phyloP scores from a whole-genome alignment of 1,284 basidiomycete species.

The Boletus semigastroideus region DNA sequence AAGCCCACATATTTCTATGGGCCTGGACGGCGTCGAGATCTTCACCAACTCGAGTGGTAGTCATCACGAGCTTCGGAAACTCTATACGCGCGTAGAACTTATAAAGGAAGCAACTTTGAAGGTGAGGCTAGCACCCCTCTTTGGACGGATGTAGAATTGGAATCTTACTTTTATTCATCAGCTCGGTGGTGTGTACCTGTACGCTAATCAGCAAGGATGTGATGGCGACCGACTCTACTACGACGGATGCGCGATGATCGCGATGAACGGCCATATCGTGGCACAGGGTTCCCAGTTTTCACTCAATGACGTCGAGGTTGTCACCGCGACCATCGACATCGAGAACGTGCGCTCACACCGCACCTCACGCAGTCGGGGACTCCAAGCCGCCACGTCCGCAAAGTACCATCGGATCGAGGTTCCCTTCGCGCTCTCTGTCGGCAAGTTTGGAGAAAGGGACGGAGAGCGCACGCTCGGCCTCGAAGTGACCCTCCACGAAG shows the following conservation, averaged over 20 bases:
- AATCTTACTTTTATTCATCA: slow-evolving; percentile 31
- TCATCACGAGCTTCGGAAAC: slow-evolving; percentile 96
- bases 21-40: slow-evolving; percentile 96
- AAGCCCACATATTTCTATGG: slow-evolving; percentile 93
- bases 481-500: slow-evolving; percentile 48
- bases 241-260: slow-evolving; percentile 96
- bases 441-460: slow-evolving; percentile 57
- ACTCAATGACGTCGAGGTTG: slow-evolving; percentile 92
- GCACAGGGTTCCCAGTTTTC: slow-evolving; percentile 98
- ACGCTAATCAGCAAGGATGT: slow-evolving; percentile 98
- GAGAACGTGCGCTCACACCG: slow-evolving; percentile 92
- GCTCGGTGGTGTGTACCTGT: slow-evolving; percentile 96
- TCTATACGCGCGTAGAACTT: slow-evolving; percentile 88
- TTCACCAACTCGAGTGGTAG: slow-evolving; percentile 98
- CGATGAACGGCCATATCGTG: slow-evolving; percentile 88
- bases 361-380: slow-evolving; percentile 76
- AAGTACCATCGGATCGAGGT: slow-evolving; percentile 79
- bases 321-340: slow-evolving; percentile 93
- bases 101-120: slow-evolving; percentile 98
- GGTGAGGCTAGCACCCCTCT: slow-evolving; percentile 40
- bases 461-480: slow-evolving; percentile 54
- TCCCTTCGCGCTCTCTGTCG: slow-evolving; percentile 72
- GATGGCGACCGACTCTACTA: slow-evolving; percentile 98
- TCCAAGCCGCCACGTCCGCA: slow-evolving; percentile 82
- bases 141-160: background rate